These are phyloP conservation scores for Stachybotrys echinatus DNA, from an alignment of 2,329 filamentous ascomycete species.

Conservation along the genomic window DNA sequence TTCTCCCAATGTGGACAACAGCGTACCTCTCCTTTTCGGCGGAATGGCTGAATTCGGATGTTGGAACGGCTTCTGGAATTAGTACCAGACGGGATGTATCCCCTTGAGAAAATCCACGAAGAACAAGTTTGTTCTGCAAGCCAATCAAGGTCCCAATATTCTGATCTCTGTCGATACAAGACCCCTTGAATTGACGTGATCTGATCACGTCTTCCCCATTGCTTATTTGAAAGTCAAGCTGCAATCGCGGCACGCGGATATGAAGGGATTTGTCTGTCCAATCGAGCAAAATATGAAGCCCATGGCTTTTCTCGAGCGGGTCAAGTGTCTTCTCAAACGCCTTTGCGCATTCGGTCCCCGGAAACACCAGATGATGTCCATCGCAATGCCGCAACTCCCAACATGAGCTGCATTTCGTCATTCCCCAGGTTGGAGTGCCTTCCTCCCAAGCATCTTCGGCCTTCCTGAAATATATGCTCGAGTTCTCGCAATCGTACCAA, in stretches of 20 bases:
- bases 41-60: not conserved
- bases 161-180: slow-evolving; percentile 42
- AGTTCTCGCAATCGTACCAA: slow-evolving; percentile 43
- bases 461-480: slow-evolving; percentile 24
- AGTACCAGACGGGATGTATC: too few relatives aligned
- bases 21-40: not conserved
- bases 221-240: slow-evolving; percentile 39
- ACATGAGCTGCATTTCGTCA: not conserved
- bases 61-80: slow-evolving; percentile 26
- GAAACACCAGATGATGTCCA: not conserved
- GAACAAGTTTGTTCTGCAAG: slow-evolving; percentile 41
- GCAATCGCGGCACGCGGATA: slow-evolving; percentile 34
- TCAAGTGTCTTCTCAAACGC: not conserved
- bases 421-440: not conserved
- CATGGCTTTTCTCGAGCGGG: not conserved
- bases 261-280: not conserved
- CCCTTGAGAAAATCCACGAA: slow-evolving; percentile 20
- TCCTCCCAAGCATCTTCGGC: slow-evolving; percentile 15
- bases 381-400: not conserved
- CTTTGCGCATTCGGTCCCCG: not conserved
- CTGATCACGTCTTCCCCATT: slow-evolving; percentile 18
- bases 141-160: slow-evolving; percentile 42
- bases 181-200: slow-evolving; percentile 46
- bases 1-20: not conserved
- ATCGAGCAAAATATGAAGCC: slow-evolving; percentile 6